Conservation (phyloP, 495 filamentous ascomycete genomes). For the Lindgomyces ingoldianus region DNA sequence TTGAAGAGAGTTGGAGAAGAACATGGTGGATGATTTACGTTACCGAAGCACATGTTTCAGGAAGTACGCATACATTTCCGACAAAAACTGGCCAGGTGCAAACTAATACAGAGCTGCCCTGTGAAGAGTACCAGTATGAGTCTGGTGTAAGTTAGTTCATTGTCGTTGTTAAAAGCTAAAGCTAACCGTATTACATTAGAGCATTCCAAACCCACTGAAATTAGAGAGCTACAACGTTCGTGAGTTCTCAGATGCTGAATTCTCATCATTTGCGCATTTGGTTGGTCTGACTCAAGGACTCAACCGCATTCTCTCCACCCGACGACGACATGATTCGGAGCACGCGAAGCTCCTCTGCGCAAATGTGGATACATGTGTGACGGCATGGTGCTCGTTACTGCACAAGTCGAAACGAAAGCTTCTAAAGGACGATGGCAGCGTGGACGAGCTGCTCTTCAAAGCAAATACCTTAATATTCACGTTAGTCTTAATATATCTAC, state of each 20-base stretch:
- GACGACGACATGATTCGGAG: conserved; percentile 8
- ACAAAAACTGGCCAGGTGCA: conserved; percentile 35
- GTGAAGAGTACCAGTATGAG: conserved; percentile 67
- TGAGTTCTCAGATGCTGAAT: conserved; percentile 28
- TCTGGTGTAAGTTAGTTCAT: conserved; percentile 26
- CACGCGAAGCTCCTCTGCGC: conserved; percentile 19
- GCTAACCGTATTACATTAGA: conserved; percentile 5
- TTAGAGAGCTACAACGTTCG: conserved; percentile 27
- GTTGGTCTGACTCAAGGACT: conserved; percentile 29
- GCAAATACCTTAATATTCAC: conserved; percentile 29
- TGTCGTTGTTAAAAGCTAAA: neutral
- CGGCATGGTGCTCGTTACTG: conserved; percentile 29
- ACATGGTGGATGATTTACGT: conserved; percentile 92
- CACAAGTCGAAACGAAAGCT: conserved; percentile 23
- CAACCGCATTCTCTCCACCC: conserved; percentile 11
- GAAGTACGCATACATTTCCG: conserved; percentile 41
- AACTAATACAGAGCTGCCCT: conserved; percentile 56
- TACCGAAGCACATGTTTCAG: conserved; percentile 62
- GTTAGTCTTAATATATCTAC: neutral
- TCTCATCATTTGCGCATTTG: conserved; percentile 35
- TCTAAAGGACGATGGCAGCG: conserved; percentile 25
- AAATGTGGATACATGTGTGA: conserved; percentile 24
- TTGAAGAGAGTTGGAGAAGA: conserved; percentile 75
- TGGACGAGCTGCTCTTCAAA: conserved; percentile 34
- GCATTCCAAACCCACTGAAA: conserved; percentile 20